phyloP scores from a whole-genome alignment of 257 asterid species.

The Ophiorrhiza pumila region DNA sequence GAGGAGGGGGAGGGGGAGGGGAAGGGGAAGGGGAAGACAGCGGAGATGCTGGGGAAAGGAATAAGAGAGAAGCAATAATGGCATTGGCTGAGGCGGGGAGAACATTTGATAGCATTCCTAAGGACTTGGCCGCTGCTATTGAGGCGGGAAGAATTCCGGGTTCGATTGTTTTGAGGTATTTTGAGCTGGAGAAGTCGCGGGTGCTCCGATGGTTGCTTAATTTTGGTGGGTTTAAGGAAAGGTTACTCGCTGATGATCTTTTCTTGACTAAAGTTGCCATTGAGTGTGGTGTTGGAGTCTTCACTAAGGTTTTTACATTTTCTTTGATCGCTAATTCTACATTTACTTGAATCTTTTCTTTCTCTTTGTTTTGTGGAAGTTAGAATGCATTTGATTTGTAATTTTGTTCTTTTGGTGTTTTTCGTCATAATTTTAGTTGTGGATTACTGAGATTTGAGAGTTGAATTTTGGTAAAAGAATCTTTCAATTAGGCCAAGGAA shows the following conservation, averaged over 20 bases:
- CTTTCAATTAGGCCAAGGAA: neutral
- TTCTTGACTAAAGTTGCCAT: conserved; percentile 96
- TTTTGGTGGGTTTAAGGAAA: conserved; percentile 85
- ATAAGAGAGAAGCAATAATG: conserved; percentile 69
- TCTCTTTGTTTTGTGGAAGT: neutral
- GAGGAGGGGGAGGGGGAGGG: conserved; percentile 25
- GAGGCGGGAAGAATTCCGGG: conserved; percentile 82
- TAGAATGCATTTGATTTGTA: neutral
- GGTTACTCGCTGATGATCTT: conserved; percentile 91
- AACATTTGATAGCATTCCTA: conserved; percentile 74
- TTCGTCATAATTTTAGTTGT: neutral
- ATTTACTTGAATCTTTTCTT: neutral
- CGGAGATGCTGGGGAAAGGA: conserved; percentile 67
- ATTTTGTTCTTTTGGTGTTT: neutral
- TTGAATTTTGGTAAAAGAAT: neutral
- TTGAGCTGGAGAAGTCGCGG: conserved; percentile 77
- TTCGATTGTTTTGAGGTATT: conserved; percentile 49
- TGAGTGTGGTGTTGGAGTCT: conserved; percentile 93
- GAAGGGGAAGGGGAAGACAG: conserved; percentile 35
- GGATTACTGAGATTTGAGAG: too few species aligned
- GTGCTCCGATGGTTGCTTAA: conserved; percentile 63
- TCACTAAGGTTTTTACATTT: conserved; percentile 61
- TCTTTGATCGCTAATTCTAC: too few species aligned
- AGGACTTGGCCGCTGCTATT: conserved; percentile 75
- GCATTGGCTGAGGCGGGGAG: conserved; percentile 76